Percentiles rank a stretch among this genome's conserved stretches.
Conservation (phyloP, 1,139 yeast species). For the Nakaseomyces nivariensis region DNA sequence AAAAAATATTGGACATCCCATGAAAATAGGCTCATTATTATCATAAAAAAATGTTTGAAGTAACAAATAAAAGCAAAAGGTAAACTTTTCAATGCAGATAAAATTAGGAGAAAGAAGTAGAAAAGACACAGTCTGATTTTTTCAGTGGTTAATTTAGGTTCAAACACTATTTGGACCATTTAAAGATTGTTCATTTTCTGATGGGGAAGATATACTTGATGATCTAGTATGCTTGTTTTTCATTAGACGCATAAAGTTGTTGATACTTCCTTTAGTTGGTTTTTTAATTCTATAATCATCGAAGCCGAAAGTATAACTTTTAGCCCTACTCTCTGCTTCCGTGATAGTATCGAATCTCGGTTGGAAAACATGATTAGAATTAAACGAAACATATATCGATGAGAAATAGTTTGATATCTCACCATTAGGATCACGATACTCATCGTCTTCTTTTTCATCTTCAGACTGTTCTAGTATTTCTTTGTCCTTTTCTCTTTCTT, state of each 20-base stretch:
- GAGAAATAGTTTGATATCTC: slow-evolving; percentile 1
- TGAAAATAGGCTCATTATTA: no score
- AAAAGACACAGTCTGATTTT: no score
- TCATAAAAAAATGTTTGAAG: no score
- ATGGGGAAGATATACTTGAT: not conserved
- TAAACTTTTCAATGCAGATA: no score
- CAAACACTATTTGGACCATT: not conserved
- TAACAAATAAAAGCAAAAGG: no score
- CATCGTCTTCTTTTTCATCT: not conserved
- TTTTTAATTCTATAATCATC: slow-evolving; percentile 1
- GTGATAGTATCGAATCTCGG: not conserved
- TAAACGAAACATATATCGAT: not conserved
- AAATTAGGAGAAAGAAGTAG: no score
- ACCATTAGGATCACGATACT: not conserved
- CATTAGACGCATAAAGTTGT: slow-evolving; percentile 2
- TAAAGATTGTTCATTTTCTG: not conserved
- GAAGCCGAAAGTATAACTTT: slow-evolving; percentile 1
- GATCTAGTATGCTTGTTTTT: not conserved
- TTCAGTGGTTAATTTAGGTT: no score
- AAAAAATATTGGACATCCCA: not conserved
- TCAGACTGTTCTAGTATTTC: not conserved
- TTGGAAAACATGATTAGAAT: not conserved
- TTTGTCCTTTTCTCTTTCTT: not conserved
- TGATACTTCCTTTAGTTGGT: not conserved
- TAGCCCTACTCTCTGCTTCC: not conserved